phyloP scores from a whole-genome alignment of 2,329 filamentous ascomycete species.

The Arthrobotrys pseudoclavata region DNA sequence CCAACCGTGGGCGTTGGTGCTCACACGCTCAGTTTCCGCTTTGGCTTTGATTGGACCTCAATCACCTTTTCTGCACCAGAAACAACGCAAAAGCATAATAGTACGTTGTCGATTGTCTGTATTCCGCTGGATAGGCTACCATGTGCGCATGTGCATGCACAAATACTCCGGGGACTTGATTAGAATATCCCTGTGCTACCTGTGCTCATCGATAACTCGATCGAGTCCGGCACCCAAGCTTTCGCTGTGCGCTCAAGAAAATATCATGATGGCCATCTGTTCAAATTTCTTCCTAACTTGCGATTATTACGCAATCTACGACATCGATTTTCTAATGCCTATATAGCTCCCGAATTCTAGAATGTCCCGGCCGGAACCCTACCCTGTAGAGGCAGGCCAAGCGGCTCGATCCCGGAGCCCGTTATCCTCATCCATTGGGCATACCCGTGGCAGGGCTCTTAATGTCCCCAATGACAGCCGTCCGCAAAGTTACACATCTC shows the following conservation, averaged over 20 bases:
- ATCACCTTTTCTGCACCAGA: constrained; percentile 23
- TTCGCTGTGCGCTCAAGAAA: background rate
- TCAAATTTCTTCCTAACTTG: background rate
- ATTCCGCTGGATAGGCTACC: background rate
- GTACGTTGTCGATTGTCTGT: background rate
- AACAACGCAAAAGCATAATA: constrained; percentile 36
- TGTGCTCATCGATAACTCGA: background rate
- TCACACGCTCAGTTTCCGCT: constrained; percentile 45
- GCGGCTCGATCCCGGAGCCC: constrained; percentile 17
- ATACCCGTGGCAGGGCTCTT: constrained; percentile 31
- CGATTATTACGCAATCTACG: constrained; percentile 10
- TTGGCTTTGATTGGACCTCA: background rate
- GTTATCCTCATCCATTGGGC: constrained; percentile 33
- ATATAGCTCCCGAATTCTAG: constrained; percentile 8
- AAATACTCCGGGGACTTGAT: background rate
- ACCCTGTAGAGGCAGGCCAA: constrained; percentile 25
- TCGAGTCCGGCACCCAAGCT: background rate
- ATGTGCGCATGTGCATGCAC: background rate
- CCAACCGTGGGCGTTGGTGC: constrained; percentile 16
- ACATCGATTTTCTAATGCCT: constrained; percentile 1
- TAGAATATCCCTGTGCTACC: background rate
- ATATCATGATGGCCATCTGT: background rate
- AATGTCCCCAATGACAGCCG: background rate
- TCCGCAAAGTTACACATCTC: constrained; percentile 42
- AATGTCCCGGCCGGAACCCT: constrained; percentile 43